A percentile compares a stretch with the other conserved stretches of the same genome.
Conservation (phyloP, 2,329 filamentous ascomycete species). For the Nigrospora sphaerica region DNA sequence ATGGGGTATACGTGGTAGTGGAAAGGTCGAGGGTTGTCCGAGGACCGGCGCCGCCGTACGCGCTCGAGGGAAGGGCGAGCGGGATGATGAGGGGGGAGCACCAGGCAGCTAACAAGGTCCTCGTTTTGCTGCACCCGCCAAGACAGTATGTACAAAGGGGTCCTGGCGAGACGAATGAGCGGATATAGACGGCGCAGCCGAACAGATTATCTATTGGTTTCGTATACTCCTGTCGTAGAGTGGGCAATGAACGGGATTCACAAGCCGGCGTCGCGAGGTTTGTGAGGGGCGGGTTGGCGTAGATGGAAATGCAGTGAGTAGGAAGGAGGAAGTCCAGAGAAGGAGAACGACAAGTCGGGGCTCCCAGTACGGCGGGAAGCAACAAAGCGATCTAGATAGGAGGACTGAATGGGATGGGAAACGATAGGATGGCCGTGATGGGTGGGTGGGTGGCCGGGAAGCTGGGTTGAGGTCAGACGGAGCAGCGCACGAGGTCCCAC, state of each 20-base stretch:
- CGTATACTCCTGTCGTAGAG: too few relatives aligned
- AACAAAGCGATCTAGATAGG: conserved; percentile 1
- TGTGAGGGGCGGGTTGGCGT: background rate
- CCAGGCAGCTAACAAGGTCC: too few relatives aligned
- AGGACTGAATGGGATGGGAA: background rate
- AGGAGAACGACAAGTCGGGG: background rate
- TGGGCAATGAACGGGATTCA: too few relatives aligned
- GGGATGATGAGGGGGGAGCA: too few relatives aligned
- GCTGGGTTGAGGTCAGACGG: background rate
- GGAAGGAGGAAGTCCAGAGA: background rate
- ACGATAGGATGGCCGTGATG: background rate
- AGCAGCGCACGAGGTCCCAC: conserved; percentile 1
- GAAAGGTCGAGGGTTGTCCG: background rate
- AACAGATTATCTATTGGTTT: too few relatives aligned
- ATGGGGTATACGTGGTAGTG: background rate
- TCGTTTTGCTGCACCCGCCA: too few relatives aligned
- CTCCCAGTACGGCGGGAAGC: background rate
- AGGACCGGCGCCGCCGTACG: too few relatives aligned
- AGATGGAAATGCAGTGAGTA: background rate
- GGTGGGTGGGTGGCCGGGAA: background rate
- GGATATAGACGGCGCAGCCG: too few relatives aligned
- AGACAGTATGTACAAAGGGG: too few relatives aligned
- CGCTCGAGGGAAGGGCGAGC: too few relatives aligned
- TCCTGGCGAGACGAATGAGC: too few relatives aligned
- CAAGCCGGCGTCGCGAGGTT: background rate